Evolutionary conservation across 805 yeast species (phyloP).

Genomic region (Suhomyces faveliae): DNA sequence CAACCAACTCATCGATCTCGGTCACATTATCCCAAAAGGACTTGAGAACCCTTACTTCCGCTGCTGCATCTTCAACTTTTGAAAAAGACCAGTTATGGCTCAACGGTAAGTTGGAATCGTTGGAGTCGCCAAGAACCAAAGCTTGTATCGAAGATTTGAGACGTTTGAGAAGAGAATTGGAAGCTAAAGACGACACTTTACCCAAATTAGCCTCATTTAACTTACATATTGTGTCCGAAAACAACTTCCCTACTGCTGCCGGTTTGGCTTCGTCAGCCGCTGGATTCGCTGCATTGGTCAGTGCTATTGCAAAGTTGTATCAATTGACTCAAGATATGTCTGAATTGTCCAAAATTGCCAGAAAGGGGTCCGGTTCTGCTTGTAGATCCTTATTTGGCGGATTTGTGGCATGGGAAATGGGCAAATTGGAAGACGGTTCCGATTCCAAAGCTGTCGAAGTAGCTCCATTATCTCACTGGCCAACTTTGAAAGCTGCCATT

Average conservation of each 20-base stretch:
- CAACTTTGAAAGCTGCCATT: slow-evolving; percentile 84
- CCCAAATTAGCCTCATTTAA: slow-evolving; percentile 64
- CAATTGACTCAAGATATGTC: slow-evolving; percentile 81
- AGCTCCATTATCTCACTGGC: slow-evolving; percentile 86
- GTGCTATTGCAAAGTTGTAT: slow-evolving; percentile 82
- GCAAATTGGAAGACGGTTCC: slow-evolving; percentile 66
- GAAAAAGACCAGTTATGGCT: slow-evolving; percentile 72
- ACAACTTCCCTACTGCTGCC: slow-evolving; percentile 99
- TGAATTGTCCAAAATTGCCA: slow-evolving; percentile 87
- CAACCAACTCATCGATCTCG: slow-evolving; percentile 94
- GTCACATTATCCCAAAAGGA: slow-evolving; percentile 92
- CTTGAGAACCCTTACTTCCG: slow-evolving; percentile 88
- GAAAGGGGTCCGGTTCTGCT: slow-evolving; percentile 98
- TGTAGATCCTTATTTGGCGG: slow-evolving; percentile 98
- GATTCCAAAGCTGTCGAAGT: slow-evolving; percentile 94
- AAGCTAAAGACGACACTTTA: slow-evolving; percentile 49
- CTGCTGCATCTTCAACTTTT: slow-evolving; percentile 60
- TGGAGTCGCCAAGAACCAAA: slow-evolving; percentile 59
- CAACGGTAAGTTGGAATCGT: slow-evolving; percentile 78
- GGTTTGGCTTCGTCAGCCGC: slow-evolving; percentile 98
- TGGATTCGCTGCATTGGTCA: slow-evolving; percentile 94
- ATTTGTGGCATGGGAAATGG: slow-evolving; percentile 99
- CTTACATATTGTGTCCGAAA: slow-evolving; percentile 83
- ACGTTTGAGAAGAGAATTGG: slow-evolving; percentile 59
- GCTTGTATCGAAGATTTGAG: slow-evolving; percentile 80